Conservation (phyloP, 129 eudicot genomes). For the Centrapalus pauciflorus region DNA sequence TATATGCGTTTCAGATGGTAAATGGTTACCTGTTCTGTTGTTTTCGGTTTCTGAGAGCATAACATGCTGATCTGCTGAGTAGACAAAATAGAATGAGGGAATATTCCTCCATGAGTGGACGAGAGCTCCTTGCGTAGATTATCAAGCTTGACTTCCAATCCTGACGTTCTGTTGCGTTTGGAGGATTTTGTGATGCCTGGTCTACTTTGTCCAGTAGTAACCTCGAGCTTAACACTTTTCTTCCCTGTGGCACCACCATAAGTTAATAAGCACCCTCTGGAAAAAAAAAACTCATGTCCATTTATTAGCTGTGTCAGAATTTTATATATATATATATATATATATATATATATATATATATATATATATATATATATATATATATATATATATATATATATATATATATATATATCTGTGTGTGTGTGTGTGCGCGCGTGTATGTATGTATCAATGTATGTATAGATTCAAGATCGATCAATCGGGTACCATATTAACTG, state of each 20-base stretch:
- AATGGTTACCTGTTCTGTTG: constrained; percentile 62
- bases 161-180: constrained; percentile 55
- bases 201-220: constrained; percentile 34
- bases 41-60: constrained; percentile 54
- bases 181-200: constrained; percentile 29
- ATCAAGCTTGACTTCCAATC: constrained; percentile 70
- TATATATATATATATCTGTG: too few species aligned
- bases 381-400: too few species aligned
- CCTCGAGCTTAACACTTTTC: constrained; percentile 65
- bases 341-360: too few species aligned
- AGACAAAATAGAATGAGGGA: constrained; percentile 89
- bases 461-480: too few species aligned
- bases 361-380: too few species aligned
- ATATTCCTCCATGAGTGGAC: constrained; percentile 69
- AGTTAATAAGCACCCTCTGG: neutral
- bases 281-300: neutral
- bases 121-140: constrained; percentile 80
- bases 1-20: neutral
- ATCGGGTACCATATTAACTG: too few species aligned
- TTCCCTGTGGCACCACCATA: constrained; percentile 43
- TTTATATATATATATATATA: too few species aligned
- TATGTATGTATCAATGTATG: too few species aligned
- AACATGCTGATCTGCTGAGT: constrained; percentile 72
- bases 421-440: too few species aligned
- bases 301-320: neutral